Evolutionary conservation across 1,284 basidiomycete species (phyloP).

Genomic region (Lentinula novae-zelandiae): DNA sequence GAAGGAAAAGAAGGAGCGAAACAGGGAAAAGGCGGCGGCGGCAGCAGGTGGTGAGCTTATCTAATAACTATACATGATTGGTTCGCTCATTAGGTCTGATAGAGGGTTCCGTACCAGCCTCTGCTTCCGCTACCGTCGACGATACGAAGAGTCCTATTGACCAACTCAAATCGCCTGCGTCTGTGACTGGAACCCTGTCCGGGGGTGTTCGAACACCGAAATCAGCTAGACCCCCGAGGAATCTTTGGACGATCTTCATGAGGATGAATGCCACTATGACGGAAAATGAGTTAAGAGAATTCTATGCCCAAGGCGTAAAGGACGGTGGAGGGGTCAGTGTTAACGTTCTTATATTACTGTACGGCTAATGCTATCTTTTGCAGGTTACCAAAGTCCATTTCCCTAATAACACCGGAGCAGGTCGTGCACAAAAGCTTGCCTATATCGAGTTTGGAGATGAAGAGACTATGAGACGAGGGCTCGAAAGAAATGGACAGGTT

Average conservation of each 20-base stretch:
- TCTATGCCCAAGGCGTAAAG: conserved; percentile 57
- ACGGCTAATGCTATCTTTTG: conserved; percentile 5
- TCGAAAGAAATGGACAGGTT: conserved; percentile 38
- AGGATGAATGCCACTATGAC: conserved; percentile 54
- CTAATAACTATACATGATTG: background rate
- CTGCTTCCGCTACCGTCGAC: conserved; percentile 21
- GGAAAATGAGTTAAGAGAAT: conserved; percentile 71
- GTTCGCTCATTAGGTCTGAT: background rate
- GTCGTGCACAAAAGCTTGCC: conserved; percentile 54
- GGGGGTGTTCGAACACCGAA: conserved; percentile 67
- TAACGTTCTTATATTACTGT: background rate
- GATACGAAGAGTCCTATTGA: conserved; percentile 40
- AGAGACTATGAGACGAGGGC: conserved; percentile 72
- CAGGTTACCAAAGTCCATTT: conserved; percentile 75
- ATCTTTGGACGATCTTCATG: conserved; percentile 86
- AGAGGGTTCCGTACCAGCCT: background rate
- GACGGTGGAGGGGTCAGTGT: conserved; percentile 44
- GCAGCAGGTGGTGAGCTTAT: conserved; percentile 8
- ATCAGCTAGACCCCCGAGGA: conserved; percentile 54
- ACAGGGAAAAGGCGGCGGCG: conserved; percentile 19
- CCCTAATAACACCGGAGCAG: conserved; percentile 41
- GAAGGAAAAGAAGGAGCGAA: conserved; percentile 56
- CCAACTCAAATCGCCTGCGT: conserved; percentile 8
- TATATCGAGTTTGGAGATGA: conserved; percentile 89
- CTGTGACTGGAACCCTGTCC: conserved; percentile 42